A percentile compares a stretch with the other conserved stretches of the same genome.
These are phyloP conservation scores for Solanum peruvianum DNA, from an alignment of 257 asterid genomes.

Conservation along the genomic window DNA sequence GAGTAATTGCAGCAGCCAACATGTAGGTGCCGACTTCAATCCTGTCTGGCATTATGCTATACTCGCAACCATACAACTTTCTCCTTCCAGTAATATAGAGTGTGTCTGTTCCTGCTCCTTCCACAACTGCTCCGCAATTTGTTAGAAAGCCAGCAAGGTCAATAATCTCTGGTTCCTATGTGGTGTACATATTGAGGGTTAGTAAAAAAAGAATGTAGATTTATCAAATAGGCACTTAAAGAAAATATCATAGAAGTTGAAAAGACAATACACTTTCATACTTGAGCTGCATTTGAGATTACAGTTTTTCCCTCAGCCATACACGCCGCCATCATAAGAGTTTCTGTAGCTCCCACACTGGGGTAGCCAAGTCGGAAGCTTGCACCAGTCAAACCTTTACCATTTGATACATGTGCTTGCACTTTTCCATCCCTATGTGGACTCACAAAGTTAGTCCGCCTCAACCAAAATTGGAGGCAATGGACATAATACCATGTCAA, in stretches of 20 bases:
- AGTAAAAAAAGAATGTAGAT: background rate
- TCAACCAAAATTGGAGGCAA: background rate
- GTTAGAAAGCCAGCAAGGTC: constrained; percentile 27
- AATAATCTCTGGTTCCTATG: constrained; percentile 34
- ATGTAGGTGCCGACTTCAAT: constrained; percentile 31
- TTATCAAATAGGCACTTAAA: background rate
- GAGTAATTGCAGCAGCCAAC: constrained; percentile 39
- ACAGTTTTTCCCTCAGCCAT: constrained; percentile 27
- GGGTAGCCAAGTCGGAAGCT: constrained; percentile 24
- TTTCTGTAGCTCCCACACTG: constrained; percentile 47
- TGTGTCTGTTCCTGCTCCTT: constrained; percentile 24
- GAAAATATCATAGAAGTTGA: background rate
- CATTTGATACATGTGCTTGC: constrained; percentile 22
- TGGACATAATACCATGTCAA: background rate
- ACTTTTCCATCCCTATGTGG: constrained; percentile 22
- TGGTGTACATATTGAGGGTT: background rate
- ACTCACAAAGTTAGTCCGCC: background rate
- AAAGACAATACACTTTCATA: background rate
- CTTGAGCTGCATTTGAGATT: constrained; percentile 32
- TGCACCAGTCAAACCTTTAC: constrained; percentile 30
- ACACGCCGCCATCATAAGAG: constrained; percentile 42
- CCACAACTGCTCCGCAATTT: constrained; percentile 22
- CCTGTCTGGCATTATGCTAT: constrained; percentile 29
- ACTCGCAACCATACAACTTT: constrained; percentile 12
- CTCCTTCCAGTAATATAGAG: constrained; percentile 15